Evolutionary conservation across 768 basidiomycete species (phyloP).

Genomic region (Lentinula boryana): DNA sequence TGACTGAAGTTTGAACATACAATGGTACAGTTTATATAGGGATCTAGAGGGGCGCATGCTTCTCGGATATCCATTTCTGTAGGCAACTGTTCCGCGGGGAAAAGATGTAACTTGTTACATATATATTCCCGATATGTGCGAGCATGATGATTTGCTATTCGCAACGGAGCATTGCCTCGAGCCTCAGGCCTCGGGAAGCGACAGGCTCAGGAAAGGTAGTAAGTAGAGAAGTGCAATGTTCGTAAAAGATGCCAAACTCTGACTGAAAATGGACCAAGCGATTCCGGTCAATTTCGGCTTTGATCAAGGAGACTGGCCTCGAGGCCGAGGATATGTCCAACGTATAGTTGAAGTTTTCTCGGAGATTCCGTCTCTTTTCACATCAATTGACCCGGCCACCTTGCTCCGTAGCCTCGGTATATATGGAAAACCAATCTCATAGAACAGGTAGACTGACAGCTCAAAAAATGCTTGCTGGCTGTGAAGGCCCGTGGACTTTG

Average conservation of each 20-base stretch:
- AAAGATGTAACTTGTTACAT: background rate
- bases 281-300: background rate
- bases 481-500: background rate
- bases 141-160: background rate
- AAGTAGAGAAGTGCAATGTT: no score
- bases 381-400: background rate
- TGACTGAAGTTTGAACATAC: background rate
- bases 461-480: background rate
- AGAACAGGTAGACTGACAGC: background rate
- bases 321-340: background rate
- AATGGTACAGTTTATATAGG: constrained; percentile 14
- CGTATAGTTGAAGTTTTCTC: background rate
- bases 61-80: background rate
- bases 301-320: background rate
- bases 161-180: background rate
- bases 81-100: background rate
- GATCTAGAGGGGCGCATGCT: background rate
- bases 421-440: background rate
- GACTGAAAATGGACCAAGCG: background rate
- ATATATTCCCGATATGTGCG: background rate
- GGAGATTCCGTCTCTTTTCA: background rate
- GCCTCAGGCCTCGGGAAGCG: background rate
- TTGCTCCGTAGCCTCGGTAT: background rate
- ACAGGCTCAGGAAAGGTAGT: background rate
- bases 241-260: background rate